phyloP scores from a whole-genome alignment of 306 rosid species.

The Betula pendula region DNA sequence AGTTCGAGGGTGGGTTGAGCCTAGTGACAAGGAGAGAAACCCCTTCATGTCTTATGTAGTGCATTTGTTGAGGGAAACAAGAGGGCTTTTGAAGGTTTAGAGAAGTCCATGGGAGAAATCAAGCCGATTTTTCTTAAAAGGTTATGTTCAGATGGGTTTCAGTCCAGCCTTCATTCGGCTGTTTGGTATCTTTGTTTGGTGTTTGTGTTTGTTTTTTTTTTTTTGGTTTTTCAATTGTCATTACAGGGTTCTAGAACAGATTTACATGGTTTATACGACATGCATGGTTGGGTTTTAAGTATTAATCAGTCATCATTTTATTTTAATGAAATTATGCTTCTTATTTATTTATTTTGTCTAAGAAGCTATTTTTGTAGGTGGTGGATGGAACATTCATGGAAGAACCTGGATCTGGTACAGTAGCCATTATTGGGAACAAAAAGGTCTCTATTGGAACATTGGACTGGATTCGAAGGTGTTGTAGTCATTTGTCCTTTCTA shows the following conservation, averaged over 20 bases:
- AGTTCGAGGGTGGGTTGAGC: background rate
- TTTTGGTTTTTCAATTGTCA: background rate
- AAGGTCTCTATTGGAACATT: conserved; percentile 83
- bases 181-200: background rate
- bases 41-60: background rate
- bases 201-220: background rate
- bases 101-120: no score
- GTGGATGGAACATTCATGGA: conserved; percentile 84
- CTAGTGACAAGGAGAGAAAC: background rate
- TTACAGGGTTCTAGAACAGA: background rate
- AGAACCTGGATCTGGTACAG: conserved; percentile 99
- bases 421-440: conserved; percentile 65
- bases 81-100: no score
- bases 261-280: background rate
- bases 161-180: background rate
- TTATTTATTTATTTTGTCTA: background rate
- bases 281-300: background rate
- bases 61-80: background rate
- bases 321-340: background rate
- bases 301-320: background rate
- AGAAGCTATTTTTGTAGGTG: conserved; percentile 48
- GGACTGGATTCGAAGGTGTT: conserved; percentile 89
- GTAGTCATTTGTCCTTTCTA: conserved; percentile 12
- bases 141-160: background rate
- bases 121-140: no score